Evolutionary conservation across 2,329 filamentous ascomycete species (phyloP), one percentile per base, ranked within the genome.

Genomic region (Purpureocillium takamizusanense): DNA sequence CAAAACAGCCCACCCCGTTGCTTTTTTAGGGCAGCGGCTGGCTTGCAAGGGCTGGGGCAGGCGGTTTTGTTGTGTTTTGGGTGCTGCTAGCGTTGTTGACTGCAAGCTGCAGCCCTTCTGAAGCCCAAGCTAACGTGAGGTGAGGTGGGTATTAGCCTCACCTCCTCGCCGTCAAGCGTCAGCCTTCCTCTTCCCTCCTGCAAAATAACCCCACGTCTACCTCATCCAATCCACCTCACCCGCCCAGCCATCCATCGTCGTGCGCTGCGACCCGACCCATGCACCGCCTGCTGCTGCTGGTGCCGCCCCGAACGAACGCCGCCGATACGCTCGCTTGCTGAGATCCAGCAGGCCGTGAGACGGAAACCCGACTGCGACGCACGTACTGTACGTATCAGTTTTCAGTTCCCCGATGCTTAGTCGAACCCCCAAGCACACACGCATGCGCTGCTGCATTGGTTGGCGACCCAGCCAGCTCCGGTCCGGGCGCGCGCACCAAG

Each of bases 181-280:
- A 45, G 43, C 43, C 41, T 45, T 45, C 21, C 21, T 38, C 42
- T 39, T 39, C 35, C 33, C 39, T 45, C 43, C 33, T 43, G 43
- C 44, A 44, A 43, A 33, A 37, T 28, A 38, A 43, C 42, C 33
- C 38, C 35, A 43, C 41, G 21, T 25, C 21, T 25, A 25, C 21
- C 21, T 25, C 21, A 25, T 25, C 21, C 21, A 25, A 25, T 25
- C 21, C 21, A 25, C 21, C 21, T 25, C 21, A 25, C 21, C 21
- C 10, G 21, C 21, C 21, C 21, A 25, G 21, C 21, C 21, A 25
- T 25, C 21, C 21, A 25, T 25, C 21, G 21, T 25, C 21, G 21
- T 34, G 27, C 13, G 28, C 38, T 33, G 27, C 25, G 37, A 25
- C 33, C 34, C 32, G 41, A 42, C 43, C 43, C 34, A 40, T 41